Conservation (phyloP, 805 yeast genomes). For the Candida krabiensis region DNA sequence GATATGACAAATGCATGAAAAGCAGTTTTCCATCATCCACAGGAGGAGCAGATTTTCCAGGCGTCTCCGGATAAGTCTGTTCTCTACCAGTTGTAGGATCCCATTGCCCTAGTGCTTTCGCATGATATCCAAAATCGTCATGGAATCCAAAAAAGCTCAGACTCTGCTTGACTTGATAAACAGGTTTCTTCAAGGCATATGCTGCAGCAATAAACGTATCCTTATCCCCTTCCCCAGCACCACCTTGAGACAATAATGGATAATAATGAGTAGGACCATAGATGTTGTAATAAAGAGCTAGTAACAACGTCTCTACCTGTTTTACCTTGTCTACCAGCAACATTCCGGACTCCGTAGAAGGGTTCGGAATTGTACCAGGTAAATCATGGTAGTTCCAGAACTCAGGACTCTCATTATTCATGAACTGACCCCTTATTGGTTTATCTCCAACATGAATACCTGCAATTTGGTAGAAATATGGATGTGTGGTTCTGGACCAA, state of each 20-base stretch:
- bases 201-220: conserved; percentile 77
- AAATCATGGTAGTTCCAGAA: conserved; percentile 56
- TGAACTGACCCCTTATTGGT: conserved; percentile 35
- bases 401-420: conserved; percentile 15
- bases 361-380: conserved; percentile 64
- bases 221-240: conserved; percentile 79
- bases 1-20: conserved; percentile 63
- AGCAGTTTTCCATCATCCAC: conserved; percentile 27
- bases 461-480: conserved; percentile 58
- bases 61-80: conserved; percentile 1
- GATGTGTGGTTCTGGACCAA: conserved; percentile 69
- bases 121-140: conserved; percentile 33
- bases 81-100: conserved; percentile 40
- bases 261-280: conserved; percentile 66
- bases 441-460: conserved; percentile 36
- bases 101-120: conserved; percentile 46
- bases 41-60: conserved; percentile 7
- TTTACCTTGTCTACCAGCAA: conserved; percentile 55
- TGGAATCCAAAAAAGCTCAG: conserved; percentile 53
- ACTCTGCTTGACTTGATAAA: conserved; percentile 51
- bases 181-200: conserved; percentile 31
- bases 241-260: conserved; percentile 66
- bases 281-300: conserved; percentile 63
- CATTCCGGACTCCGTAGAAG: conserved; percentile 72
- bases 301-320: conserved; percentile 54